A percentile compares a stretch with the other conserved stretches of the same genome.
Conservation (phyloP, 2,329 filamentous ascomycete species). For the Cladosporium sp. region DNA sequence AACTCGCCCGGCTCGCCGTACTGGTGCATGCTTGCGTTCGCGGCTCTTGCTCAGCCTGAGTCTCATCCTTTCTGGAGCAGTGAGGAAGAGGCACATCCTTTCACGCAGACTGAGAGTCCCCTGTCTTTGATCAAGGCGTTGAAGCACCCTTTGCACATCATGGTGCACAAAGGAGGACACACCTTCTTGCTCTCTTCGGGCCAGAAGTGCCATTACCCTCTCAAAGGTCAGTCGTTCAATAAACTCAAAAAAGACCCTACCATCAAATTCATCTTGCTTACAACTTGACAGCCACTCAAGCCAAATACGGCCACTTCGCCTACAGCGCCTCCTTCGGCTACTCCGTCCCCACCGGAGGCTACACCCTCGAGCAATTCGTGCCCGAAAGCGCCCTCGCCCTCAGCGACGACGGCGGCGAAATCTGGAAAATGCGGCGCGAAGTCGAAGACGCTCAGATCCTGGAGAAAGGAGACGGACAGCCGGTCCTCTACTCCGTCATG, state of each 20-base stretch:
- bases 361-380: slow-evolving; percentile 75
- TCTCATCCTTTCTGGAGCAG: slow-evolving; percentile 75
- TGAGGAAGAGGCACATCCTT: slow-evolving; percentile 58
- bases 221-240: slow-evolving; percentile 52
- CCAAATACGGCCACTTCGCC: slow-evolving; percentile 78
- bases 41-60: slow-evolving; percentile 69
- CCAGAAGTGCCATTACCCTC: slow-evolving; percentile 79
- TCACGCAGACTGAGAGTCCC: slow-evolving; percentile 51
- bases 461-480: slow-evolving; percentile 53
- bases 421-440: slow-evolving; percentile 74
- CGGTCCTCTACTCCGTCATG: slow-evolving; percentile 70
- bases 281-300: slow-evolving; percentile 63
- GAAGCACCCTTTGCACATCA: slow-evolving; percentile 71
- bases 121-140: slow-evolving; percentile 64
- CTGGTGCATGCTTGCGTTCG: slow-evolving; percentile 79
- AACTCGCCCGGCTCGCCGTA: slow-evolving; percentile 74
- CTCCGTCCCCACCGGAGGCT: slow-evolving; percentile 73
- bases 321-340: slow-evolving; percentile 77
- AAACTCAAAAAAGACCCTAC: not conserved
- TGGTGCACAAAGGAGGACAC: slow-evolving; percentile 67
- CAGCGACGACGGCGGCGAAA: slow-evolving; percentile 75
- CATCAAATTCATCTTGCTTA: not conserved
- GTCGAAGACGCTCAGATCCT: slow-evolving; percentile 67
- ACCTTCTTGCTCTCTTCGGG: slow-evolving; percentile 75
- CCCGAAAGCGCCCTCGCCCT: slow-evolving; percentile 74